A percentile compares a stretch with the other conserved stretches of the same genome.
These are phyloP conservation scores for Taiozyma onychis DNA, from an alignment of 1,139 yeast species.

Conservation along the genomic window DNA sequence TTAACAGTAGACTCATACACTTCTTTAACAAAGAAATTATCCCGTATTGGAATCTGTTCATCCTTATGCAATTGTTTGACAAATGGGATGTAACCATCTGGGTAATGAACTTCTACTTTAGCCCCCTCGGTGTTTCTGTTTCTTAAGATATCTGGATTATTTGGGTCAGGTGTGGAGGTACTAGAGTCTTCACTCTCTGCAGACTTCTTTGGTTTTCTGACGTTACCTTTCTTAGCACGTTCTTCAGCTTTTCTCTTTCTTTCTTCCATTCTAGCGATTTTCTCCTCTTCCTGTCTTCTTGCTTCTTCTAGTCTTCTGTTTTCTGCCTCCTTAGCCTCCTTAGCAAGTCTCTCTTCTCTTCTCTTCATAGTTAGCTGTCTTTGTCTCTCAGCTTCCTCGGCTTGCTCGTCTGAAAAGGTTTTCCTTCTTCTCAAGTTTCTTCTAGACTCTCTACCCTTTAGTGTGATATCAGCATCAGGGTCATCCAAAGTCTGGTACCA, in stretches of 20 bases:
- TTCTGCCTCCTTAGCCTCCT: conserved; percentile 1
- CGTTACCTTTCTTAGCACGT: neutral
- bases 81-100: conserved; percentile 22
- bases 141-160: neutral
- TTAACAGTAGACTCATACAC: conserved; percentile 7
- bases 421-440: neutral
- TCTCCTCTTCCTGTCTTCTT: conserved; percentile 4
- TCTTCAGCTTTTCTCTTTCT: conserved; percentile 1
- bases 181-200: neutral
- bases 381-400: neutral
- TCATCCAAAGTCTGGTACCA: neutral
- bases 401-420: neutral
- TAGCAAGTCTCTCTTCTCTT: conserved; percentile 1
- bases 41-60: conserved; percentile 18
- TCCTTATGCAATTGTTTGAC: conserved; percentile 10
- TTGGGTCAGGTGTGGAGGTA: neutral
- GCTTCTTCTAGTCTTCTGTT: conserved; percentile 2
- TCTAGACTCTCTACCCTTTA: conserved; percentile 1
- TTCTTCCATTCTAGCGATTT: neutral
- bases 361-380: neutral
- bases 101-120: conserved; percentile 6
- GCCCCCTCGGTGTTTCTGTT: neutral
- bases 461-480: neutral
- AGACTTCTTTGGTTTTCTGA: neutral
- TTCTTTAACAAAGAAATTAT: conserved; percentile 17